Base-by-base conservation (phyloP, 305 asterid genomes). In the Fraxinus angustifolia region DNA sequence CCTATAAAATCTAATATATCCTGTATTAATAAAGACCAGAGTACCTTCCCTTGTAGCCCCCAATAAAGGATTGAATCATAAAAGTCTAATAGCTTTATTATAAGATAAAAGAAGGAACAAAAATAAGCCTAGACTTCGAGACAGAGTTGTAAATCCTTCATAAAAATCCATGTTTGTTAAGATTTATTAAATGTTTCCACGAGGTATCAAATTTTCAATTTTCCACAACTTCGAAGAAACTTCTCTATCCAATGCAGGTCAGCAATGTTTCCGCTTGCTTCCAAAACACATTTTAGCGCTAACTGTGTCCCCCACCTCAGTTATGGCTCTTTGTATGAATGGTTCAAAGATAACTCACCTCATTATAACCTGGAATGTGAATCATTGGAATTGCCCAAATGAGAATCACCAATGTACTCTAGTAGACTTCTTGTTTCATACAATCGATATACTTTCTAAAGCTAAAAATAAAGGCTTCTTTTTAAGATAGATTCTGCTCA, bases 361-460 rank as follows among this genome's bases (percentile, higher is more conserved):
- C 81, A 6, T 14, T 78, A 81, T 77, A 84, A 75, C 87, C 85
- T 86, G 84, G 82, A 85, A 78, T 81, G 80, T 38, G 82, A 78
- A 80, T 65, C 83, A 72, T 62, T 65, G 79, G 30, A 76, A 70
- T 42, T 67, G 76, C 48, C 60, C 79, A 74, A 83, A 79, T 48
- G 40, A 67, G 73, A 81, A 33, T 58, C 33, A 21, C 72, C 70
- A 36, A 82, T 28, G 67, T 21, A 53, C 33, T 82, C 77, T 71
- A 68, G 73, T 26, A 60, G 73, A 68, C 75, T 31, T 30, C 36
- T 58, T 21, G 11, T 26, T 80, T 79, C 73, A 53, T 62, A 82
- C 40, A 68, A 65, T 83, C 78, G 73, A 81, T 21, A 76, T 78
- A 62, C 38, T 7, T 75, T 35, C 71, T 12, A 31, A 28, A 68